Percentiles rank a stretch among this genome's conserved stretches.
phyloP scores from a whole-genome alignment of 441 rosid genomes.

The Eutrema salsugineum region DNA sequence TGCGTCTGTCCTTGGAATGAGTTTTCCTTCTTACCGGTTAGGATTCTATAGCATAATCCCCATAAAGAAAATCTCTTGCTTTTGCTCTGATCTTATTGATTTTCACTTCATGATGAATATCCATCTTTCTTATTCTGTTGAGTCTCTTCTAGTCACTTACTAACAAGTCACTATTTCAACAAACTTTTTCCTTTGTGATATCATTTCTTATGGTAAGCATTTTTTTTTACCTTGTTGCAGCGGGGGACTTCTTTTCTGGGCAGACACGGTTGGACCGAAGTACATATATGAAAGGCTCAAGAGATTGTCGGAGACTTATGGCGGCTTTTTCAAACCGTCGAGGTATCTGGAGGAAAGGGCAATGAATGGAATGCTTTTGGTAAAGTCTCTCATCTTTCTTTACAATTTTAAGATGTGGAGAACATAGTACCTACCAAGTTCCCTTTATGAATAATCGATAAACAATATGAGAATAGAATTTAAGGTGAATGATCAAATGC shows the following conservation, averaged over 20 bases:
- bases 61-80: neutral
- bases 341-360: slow-evolving; percentile 90
- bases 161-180: neutral
- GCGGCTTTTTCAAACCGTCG: slow-evolving; percentile 72
- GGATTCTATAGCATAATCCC: slow-evolving; percentile 10
- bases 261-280: slow-evolving; percentile 57
- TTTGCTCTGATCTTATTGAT: neutral
- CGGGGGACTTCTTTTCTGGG: slow-evolving; percentile 90
- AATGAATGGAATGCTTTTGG: slow-evolving; percentile 63
- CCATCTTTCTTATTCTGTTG: neutral
- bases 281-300: slow-evolving; percentile 63
- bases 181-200: neutral
- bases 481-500: neutral
- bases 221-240: slow-evolving; percentile 36
- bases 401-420: neutral
- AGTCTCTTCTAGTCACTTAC: neutral
- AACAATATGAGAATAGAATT: neutral
- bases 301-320: slow-evolving; percentile 66
- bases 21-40: slow-evolving; percentile 94
- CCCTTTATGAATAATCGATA: neutral
- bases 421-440: neutral
- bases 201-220: neutral
- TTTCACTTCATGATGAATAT: neutral
- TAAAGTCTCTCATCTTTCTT: slow-evolving; percentile 29
- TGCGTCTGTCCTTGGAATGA: slow-evolving; percentile 96